phyloP scores from a whole-genome alignment of 2,329 filamentous ascomycete genomes.

The Colletotrichum melonis region DNA sequence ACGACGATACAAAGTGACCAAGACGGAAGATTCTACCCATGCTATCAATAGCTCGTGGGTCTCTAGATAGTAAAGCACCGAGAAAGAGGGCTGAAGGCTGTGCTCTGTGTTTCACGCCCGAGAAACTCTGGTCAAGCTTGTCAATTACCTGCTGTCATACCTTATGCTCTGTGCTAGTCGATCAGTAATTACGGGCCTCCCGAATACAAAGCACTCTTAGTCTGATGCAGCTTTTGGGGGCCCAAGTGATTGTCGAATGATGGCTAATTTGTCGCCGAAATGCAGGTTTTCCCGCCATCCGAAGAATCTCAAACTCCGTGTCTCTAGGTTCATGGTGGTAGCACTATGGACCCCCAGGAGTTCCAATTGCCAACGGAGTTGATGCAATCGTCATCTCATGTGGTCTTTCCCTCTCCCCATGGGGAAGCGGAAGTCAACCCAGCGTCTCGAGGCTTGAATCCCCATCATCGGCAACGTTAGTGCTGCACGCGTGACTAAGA shows the following conservation, averaged over 20 bases:
- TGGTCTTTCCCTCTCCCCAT: neutral
- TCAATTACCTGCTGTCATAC: slow-evolving; percentile 2
- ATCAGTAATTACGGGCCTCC: neutral
- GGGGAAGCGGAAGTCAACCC: slow-evolving; percentile 1
- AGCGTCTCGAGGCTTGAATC: neutral
- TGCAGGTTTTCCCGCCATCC: neutral
- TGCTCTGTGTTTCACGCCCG: neutral
- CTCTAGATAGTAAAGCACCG: neutral
- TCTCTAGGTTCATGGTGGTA: neutral
- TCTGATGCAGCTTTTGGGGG: neutral
- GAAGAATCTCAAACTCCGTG: neutral
- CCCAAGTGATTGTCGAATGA: neutral
- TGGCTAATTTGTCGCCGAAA: slow-evolving; percentile 4
- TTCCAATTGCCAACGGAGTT: neutral
- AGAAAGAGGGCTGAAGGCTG: neutral
- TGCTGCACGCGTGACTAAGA: slow-evolving; percentile 8
- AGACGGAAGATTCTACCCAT: neutral
- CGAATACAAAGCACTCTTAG: neutral
- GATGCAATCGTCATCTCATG: neutral
- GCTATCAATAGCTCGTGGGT: neutral
- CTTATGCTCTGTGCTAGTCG: neutral
- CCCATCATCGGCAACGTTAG: neutral
- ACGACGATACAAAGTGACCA: neutral
- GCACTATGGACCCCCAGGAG: neutral
- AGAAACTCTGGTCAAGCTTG: neutral